Base-by-base conservation (phyloP, 2,329 filamentous ascomycete species). In the Xylariaceae sp. region DNA sequence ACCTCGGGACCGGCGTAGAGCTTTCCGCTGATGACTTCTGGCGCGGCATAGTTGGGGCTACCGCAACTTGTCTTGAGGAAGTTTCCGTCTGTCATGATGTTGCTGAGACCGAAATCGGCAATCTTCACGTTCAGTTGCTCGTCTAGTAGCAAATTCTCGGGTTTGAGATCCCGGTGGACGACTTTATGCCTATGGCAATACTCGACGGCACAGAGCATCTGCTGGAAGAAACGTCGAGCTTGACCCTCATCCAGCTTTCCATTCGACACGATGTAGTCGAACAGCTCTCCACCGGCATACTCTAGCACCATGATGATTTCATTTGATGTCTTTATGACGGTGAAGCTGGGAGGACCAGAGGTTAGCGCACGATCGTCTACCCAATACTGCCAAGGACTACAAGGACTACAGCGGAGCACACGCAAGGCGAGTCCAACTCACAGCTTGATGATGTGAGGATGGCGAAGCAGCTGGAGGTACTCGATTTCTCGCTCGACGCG, bases 281-380 rank as follows among this genome's bases (percentile, higher is more conserved):
- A 99, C 52, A 99, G 78, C 71, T 99, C 94, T 53, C 89, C 89
- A 54, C 94, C 94, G 39, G 94, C 94, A 71, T 95, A 99, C 71
- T 99, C 94, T 59, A 99, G 82, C 43, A 99, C 94, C 94, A 99
- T 99, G 70, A 97, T 94, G 67, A 99, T 99, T 68, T 99, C 94
- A 54, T 81, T 84, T 19, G 85, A 83, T 6, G 92, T 96, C 55
- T 95, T 96, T 68, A 99, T 97, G 57, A 99, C 94, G 30, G 94
- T 97, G 71, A 90, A 96, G 49, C 89, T 94, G 62, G 15, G 45
- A 35, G 35, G 33, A n/a, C n/a, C 12, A 22, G 43, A 36, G 41
- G 52, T 70, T 52, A 68, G 66, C 49, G 39, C 52, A 45, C 18
- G 36, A n/a, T 50, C 14, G 17, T 11, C n/a, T 27, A 14, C 18